Percentiles rank a stretch among this genome's conserved stretches.
phyloP scores from a whole-genome alignment of 495 filamentous ascomycete species.

The Aspergillus haitiensis region DNA sequence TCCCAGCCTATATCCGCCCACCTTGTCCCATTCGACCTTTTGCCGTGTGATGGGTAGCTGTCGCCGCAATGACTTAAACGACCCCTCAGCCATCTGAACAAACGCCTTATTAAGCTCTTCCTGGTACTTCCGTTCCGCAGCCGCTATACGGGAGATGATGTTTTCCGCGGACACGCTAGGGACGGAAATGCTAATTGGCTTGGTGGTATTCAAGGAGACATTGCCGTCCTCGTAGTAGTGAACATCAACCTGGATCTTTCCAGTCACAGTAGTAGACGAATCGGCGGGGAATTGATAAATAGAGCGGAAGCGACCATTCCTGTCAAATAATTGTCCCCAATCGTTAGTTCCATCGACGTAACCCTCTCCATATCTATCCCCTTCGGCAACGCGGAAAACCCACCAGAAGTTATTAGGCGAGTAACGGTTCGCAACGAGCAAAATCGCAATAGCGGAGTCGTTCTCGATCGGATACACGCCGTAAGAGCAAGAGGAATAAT shows the following conservation, averaged over 20 bases:
- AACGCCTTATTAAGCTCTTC: conserved; percentile 94
- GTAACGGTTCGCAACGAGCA: conserved; percentile 93
- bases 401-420: conserved; percentile 97
- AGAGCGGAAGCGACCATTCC: conserved; percentile 95
- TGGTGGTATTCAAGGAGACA: conserved; percentile 83
- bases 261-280: conserved; percentile 45
- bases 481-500: conserved; percentile 79
- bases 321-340: conserved; percentile 26
- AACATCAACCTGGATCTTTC: conserved; percentile 61
- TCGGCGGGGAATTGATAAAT: conserved; percentile 70
- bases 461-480: conserved; percentile 76
- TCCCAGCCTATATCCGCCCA: conserved; percentile 85
- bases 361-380: background rate
- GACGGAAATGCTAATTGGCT: conserved; percentile 63
- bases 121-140: conserved; percentile 87
- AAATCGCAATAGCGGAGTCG: conserved; percentile 72
- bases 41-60: conserved; percentile 96
- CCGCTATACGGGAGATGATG: conserved; percentile 72
- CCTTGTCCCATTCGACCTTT: conserved; percentile 99
- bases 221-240: conserved; percentile 99
- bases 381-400: conserved; percentile 3
- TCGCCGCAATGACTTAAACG: conserved; percentile 88
- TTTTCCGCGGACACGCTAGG: conserved; percentile 62
- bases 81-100: conserved; percentile 80
- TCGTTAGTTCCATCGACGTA: background rate